A percentile compares a stretch with the other conserved stretches of the same genome.
These are phyloP conservation scores for Pestalotiopsis fici DNA, from an alignment of 2,329 filamentous ascomycete species.

Conservation along the genomic window DNA sequence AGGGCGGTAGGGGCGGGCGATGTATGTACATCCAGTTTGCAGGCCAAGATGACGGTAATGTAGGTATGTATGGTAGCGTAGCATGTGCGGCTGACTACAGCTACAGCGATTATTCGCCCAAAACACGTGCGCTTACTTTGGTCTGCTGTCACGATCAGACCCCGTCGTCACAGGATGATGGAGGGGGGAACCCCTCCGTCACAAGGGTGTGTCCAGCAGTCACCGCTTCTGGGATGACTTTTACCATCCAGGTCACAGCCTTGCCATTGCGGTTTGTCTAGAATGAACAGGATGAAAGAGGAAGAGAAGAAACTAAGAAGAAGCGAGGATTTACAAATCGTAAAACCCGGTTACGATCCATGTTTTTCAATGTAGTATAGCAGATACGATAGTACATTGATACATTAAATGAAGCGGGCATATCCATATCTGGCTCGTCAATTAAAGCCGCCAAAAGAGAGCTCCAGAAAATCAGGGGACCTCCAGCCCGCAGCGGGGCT, in stretches of 20 bases:
- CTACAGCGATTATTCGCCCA: neutral
- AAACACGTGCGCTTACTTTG: neutral
- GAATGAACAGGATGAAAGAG: neutral
- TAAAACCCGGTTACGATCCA: neutral
- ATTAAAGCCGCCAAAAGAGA: neutral
- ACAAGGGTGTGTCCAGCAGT: neutral
- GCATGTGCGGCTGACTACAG: neutral
- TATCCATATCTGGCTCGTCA: neutral
- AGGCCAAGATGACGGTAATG: no score
- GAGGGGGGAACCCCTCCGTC: neutral
- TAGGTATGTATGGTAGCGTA: no score
- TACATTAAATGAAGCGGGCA: neutral
- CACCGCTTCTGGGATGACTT: neutral
- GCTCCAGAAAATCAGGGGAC: slow-evolving; percentile 1
- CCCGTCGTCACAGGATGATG: neutral
- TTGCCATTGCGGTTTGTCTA: neutral
- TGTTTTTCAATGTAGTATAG: neutral
- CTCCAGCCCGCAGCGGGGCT: neutral
- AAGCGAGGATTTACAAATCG: neutral
- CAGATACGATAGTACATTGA: no score
- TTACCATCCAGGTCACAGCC: neutral
- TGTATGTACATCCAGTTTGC: neutral
- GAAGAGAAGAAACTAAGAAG: neutral
- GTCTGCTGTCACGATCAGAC: neutral
- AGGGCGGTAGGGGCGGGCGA: neutral